Evolutionary conservation across 352 stramenopile genomes (phyloP).

Genomic region (Hyaloperonospora brassicae): DNA sequence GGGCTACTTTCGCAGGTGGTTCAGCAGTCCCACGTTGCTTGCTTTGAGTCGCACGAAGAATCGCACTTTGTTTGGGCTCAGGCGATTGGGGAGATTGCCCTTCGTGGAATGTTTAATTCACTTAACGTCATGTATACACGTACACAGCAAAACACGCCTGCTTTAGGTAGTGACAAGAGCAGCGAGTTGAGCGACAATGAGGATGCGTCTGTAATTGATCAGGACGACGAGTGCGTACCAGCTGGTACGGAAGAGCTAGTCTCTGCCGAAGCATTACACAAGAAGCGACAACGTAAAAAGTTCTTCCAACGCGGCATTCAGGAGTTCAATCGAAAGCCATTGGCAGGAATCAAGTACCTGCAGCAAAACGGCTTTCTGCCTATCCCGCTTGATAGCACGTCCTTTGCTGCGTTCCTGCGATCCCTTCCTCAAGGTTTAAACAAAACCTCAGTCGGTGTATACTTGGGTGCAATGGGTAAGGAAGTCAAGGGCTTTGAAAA

Average conservation of each 20-base stretch:
- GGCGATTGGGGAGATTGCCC: conserved; percentile 51
- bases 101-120: conserved; percentile 67
- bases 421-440: conserved; percentile 73
- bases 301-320: conserved; percentile 82
- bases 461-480: conserved; percentile 82
- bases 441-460: conserved; percentile 75
- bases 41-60: conserved; percentile 64
- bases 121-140: conserved; percentile 66
- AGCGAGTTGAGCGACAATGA: conserved; percentile 21
- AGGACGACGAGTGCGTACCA: conserved; percentile 9
- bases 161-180: conserved; percentile 11
- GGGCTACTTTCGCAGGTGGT: conserved; percentile 87
- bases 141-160: conserved; percentile 28
- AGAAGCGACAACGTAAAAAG: conserved; percentile 68
- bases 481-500: conserved; percentile 70
- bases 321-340: conserved; percentile 92
- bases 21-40: conserved; percentile 54
- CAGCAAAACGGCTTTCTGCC: conserved; percentile 74
- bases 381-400: conserved; percentile 59
- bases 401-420: conserved; percentile 82
- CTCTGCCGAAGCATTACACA: conserved; percentile 44
- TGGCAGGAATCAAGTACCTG: conserved; percentile 85
- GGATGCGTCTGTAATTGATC: conserved; percentile 27
- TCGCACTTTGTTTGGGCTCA: conserved; percentile 63
- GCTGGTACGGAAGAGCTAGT: conserved; percentile 23